Evolutionary conservation across 2,329 filamentous ascomycete genomes (phyloP).

Genomic region (Neopestalotiopsis sp.): DNA sequence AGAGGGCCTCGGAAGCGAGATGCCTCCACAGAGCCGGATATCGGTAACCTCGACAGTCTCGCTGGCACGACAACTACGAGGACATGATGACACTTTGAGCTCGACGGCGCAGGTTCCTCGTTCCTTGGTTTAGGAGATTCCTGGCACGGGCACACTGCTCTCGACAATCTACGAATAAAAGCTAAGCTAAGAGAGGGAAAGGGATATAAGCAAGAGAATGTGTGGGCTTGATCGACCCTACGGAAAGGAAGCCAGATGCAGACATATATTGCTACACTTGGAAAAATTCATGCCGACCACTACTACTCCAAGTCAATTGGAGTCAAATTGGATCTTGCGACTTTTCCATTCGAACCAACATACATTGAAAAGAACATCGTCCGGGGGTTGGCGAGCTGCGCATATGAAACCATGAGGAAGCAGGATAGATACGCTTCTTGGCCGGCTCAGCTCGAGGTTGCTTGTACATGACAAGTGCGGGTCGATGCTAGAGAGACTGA

Average conservation of each 20-base stretch:
- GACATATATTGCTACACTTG: too few relatives aligned
- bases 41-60: conserved; percentile 14
- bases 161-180: conserved; percentile 2
- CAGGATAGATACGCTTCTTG: too few relatives aligned
- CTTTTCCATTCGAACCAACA: too few relatives aligned
- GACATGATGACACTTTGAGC: conserved; percentile 1
- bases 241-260: not conserved
- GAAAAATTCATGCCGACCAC: too few relatives aligned
- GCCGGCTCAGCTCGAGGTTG: too few relatives aligned
- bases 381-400: too few relatives aligned
- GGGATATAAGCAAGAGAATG: not conserved
- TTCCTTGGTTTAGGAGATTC: conserved; percentile 4
- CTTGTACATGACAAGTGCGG: too few relatives aligned
- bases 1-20: not conserved
- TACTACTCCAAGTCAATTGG: too few relatives aligned
- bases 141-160: not conserved
- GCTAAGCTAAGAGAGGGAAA: not conserved
- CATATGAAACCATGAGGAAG: too few relatives aligned
- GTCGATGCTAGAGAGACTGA: too few relatives aligned
- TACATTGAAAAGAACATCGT: too few relatives aligned
- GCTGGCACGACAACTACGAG: conserved; percentile 8
- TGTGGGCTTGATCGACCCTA: not conserved
- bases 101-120: conserved; percentile 13
- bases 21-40: not conserved
- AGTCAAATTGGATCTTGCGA: too few relatives aligned